phyloP scores from a whole-genome alignment of 164 flowering plant species.

The Cinnamomum chago region DNA sequence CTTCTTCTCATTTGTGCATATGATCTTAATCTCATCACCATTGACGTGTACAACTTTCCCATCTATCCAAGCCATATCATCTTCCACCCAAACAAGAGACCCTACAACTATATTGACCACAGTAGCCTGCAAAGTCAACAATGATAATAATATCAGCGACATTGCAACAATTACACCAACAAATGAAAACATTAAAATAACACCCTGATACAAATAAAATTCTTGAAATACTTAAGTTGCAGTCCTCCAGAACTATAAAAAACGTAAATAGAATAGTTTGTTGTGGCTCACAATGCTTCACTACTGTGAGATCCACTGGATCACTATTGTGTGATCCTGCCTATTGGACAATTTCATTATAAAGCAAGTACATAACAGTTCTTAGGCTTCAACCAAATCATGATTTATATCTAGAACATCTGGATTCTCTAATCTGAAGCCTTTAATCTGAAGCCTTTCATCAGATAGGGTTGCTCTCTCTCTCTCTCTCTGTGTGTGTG shows the following conservation, averaged over 20 bases:
- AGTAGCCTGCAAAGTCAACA: conserved; percentile 37
- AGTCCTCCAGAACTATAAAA: background rate
- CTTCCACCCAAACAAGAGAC: conserved; percentile 82
- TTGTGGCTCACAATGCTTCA: background rate
- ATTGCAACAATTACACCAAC: background rate
- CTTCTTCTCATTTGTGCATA: conserved; percentile 64
- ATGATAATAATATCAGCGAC: background rate
- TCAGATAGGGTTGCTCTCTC: too few relatives aligned
- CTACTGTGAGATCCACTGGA: too few relatives aligned
- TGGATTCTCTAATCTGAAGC: too few relatives aligned
- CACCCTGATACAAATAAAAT: background rate
- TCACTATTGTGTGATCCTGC: too few relatives aligned
- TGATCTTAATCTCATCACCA: conserved; percentile 47
- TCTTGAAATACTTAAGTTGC: background rate
- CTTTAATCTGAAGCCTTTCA: too few relatives aligned
- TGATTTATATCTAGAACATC: too few relatives aligned
- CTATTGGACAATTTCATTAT: too few relatives aligned
- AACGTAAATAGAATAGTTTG: background rate
- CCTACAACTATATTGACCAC: conserved; percentile 43
- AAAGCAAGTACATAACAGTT: too few relatives aligned
- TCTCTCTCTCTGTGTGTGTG: too few relatives aligned
- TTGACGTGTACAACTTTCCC: conserved; percentile 67
- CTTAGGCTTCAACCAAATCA: too few relatives aligned
- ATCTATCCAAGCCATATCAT: conserved; percentile 78
- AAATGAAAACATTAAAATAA: too few relatives aligned